A percentile compares a stretch with the other conserved stretches of the same genome.
These are phyloP conservation scores for Epichloe amarillans DNA, from an alignment of 2,329 filamentous ascomycete genomes.

Conservation along the genomic window DNA sequence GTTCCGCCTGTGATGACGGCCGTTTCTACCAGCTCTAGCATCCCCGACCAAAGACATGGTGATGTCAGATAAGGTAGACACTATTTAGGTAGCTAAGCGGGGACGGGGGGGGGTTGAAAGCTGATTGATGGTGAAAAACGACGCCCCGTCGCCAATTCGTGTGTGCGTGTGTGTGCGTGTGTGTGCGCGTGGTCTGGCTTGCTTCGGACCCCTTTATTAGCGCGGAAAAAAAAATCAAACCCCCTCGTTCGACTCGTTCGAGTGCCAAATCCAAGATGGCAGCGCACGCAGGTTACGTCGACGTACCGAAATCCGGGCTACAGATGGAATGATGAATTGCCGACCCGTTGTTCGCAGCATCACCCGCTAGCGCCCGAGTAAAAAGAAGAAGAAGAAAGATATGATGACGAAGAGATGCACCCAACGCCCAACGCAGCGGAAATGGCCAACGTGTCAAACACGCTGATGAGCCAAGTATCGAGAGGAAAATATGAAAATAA, in stretches of 20 bases:
- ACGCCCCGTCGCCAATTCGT: too few species aligned
- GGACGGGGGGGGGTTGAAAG: too few species aligned
- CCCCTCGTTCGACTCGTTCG: not conserved
- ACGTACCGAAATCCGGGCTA: not conserved
- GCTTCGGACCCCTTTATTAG: too few species aligned
- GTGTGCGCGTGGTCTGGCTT: too few species aligned
- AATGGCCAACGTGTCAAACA: not conserved
- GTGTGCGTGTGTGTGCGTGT: too few species aligned
- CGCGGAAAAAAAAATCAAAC: too few species aligned
- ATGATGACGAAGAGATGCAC: not conserved
- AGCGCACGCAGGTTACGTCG: not conserved
- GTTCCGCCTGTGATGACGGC: slow-evolving; percentile 79
- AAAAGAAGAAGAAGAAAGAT: not conserved
- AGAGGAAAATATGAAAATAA: too few species aligned
- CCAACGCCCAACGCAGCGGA: not conserved
- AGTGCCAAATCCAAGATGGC: not conserved
- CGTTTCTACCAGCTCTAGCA: slow-evolving; percentile 59
- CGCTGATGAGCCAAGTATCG: too few species aligned
- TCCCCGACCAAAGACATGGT: slow-evolving; percentile 32
- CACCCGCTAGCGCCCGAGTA: not conserved
- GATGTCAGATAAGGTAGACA: slow-evolving; percentile 3
- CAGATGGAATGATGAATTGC: not conserved
- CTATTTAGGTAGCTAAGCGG: not conserved
- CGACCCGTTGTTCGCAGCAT: not conserved
- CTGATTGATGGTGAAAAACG: too few species aligned